Percentiles rank a stretch among this genome's conserved stretches.
These are phyloP conservation scores for Phragmites australis DNA, from an alignment of 176 grass and related monocot genomes.

Conservation along the genomic window DNA sequence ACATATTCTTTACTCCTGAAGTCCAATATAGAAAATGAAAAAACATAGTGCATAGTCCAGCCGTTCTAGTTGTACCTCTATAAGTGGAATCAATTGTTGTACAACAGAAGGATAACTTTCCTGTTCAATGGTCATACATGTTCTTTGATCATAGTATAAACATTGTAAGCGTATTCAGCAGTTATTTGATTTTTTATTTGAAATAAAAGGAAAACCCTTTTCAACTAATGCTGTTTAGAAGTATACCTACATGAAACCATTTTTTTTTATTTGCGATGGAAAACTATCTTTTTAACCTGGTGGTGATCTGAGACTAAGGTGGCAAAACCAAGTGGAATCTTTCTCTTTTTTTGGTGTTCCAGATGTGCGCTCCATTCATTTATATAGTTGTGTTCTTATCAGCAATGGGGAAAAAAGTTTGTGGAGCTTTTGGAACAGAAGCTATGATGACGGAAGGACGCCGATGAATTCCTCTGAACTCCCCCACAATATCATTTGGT, in stretches of 20 bases:
- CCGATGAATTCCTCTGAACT: too few species aligned
- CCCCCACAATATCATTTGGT: too few species aligned
- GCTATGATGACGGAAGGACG: too few species aligned
- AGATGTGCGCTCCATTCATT: too few species aligned
- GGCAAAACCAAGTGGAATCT: neutral
- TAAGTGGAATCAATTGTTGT: slow-evolving; percentile 35
- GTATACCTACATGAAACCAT: neutral
- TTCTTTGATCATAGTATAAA: slow-evolving; percentile 14
- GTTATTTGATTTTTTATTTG: slow-evolving; percentile 33
- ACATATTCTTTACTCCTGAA: slow-evolving; percentile 35
- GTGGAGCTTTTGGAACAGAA: too few species aligned
- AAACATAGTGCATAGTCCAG: slow-evolving; percentile 28
- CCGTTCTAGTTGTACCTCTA: slow-evolving; percentile 40
- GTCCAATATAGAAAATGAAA: slow-evolving; percentile 35
- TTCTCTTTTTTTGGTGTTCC: neutral
- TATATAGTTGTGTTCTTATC: too few species aligned
- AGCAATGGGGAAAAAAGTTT: too few species aligned
- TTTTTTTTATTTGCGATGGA: neutral
- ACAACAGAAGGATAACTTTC: slow-evolving; percentile 30
- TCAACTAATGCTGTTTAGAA: neutral
- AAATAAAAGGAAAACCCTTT: neutral
- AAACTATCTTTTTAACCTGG: neutral
- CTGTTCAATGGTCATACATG: slow-evolving; percentile 35
- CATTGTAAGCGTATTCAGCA: slow-evolving; percentile 10
- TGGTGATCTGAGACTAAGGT: neutral